Base-by-base conservation (phyloP, 164 flowering plant species). In the Liquidambar formosana region DNA sequence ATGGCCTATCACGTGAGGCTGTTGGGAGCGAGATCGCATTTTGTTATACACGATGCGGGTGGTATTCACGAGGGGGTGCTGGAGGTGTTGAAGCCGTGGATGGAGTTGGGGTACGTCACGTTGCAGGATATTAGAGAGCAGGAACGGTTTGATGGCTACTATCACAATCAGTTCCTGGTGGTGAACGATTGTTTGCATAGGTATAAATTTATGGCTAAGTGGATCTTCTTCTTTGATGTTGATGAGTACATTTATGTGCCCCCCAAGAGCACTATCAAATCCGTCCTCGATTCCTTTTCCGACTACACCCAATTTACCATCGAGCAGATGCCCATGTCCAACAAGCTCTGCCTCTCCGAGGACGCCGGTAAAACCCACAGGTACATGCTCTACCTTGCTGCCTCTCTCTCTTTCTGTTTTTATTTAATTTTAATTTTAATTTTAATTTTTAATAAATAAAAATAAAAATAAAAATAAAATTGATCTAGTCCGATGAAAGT, bases 211-310 rank as follows among this genome's bases (percentile, higher is more conserved):
- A 65, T 62, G 81, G 72, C 97, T 0, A 86, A 84, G 75, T 95
- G 99, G 99, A 93, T 93, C 84, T 91, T 93, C 82, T 95, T 91
- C 87, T 95, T 95, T 61, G 99, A 95, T 68, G 91, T 93, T 0
- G 97, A 93, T 73, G 99, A 95, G 83, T 95, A 63, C 72, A 77
- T 95, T n/a, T 90, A 78, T 57, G 83, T 91, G 12, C 90, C 86
- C 0, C 83, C 83, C 8, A 84, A 82, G 81, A 86, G 63, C 60
- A 84, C 84, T 22, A 66, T 94, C 25, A 66, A 66, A 22, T 78
- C 97, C 0, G 86, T 91, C 19, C 64, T 94, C 33, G 79, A 82
- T 63, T 79, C 87, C 4, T 79, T 89, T 0, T 75, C 83, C 2
- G 85, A 75, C 27, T 86, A 75, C 63, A 66, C 89, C 0, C 98